Evolutionary conservation across 768 basidiomycete genomes (phyloP), one percentile per base, ranked within the genome.

Genomic region (Tricholomella constricta): DNA sequence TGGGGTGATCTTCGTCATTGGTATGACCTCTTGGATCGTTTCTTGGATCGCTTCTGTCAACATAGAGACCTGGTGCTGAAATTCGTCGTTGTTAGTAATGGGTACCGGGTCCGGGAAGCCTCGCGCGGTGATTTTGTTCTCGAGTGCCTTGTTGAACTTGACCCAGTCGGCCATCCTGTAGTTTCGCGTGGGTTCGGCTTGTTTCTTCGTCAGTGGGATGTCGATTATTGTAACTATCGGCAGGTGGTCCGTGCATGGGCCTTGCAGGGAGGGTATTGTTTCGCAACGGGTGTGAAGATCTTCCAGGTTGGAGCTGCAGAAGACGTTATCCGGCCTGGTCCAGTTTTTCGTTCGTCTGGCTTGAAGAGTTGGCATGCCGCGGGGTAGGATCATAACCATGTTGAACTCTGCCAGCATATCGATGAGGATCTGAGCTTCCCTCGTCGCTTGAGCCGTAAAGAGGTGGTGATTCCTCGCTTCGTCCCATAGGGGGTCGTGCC

Each of bases 401-500:
- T 59, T 49, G 19, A 61, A 51, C 0, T 62, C 48, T 1, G 45
- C 51, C 2, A 67, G 10, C 1, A 69, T 34, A 19, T 65, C 32
- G 1, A 70, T 31, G 3, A 69, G 53, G 0, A 52, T 41, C 25
- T 65, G 34, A 0, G 62, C 54, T 0, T 22, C 20, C 1, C 42
- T 20, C 0, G 55, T 41, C 15, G 48, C 41, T 1, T 25, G 25
- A 12, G 22, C 4, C 2, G 70, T 75, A 58, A 78, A 72, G 0
- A 80, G 71, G 29, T 69, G 67, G 9, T 41, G 40, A 32, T 71
- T 66, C 12, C 50, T 45, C 0, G 61, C 51, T 10, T 66, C 53
- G 19, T 78, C 75, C 76, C 75, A 78, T 4, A 69, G 15, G 0
- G 67, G 71, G 56, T 77, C 71, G 54, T 77, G 75, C 17, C 67